Percentiles rank a stretch among this genome's conserved stretches.
Conservation (phyloP, 208 protist genomes). For the Lotmaria passim region DNA sequence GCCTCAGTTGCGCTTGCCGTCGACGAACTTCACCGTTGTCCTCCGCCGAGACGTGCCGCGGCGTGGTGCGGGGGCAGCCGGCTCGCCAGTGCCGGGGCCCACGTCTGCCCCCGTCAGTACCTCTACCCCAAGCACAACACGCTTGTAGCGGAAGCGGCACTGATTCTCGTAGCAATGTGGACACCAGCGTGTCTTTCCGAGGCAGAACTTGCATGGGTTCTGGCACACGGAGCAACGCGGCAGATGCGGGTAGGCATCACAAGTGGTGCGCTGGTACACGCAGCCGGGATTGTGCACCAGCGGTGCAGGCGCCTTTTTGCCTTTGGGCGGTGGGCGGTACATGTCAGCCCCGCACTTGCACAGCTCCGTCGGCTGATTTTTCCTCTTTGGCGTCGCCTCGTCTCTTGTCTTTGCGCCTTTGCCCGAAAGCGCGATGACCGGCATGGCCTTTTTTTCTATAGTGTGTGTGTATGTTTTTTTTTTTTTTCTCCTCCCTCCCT, state of each 20-base stretch:
- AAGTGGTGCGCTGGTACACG: slow-evolving; percentile 82
- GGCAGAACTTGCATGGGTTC: slow-evolving; percentile 76
- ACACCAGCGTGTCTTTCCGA: slow-evolving; percentile 80
- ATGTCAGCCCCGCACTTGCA: slow-evolving; percentile 87
- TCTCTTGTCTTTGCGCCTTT: slow-evolving; percentile 49
- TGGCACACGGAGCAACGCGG: slow-evolving; percentile 74
- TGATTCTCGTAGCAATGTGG: slow-evolving; percentile 88
- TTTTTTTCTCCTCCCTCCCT: slow-evolving; percentile 2
- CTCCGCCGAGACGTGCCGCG: slow-evolving; percentile 15
- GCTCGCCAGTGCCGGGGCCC: slow-evolving; percentile 19
- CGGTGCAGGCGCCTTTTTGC: slow-evolving; percentile 58
- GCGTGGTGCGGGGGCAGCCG: neutral
- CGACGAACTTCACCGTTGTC: slow-evolving; percentile 28
- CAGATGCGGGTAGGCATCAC: slow-evolving; percentile 82
- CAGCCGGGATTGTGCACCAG: slow-evolving; percentile 76
- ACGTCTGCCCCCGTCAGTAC: slow-evolving; percentile 22
- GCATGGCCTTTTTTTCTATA: slow-evolving; percentile 11
- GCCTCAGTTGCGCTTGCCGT: slow-evolving; percentile 20
- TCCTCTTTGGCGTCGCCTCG: slow-evolving; percentile 63
- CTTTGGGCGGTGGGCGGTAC: slow-evolving; percentile 82
- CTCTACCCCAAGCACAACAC: slow-evolving; percentile 73
- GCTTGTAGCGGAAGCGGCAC: slow-evolving; percentile 77
- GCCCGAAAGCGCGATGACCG: slow-evolving; percentile 2
- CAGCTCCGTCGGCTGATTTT: slow-evolving; percentile 69
- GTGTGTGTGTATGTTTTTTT: slow-evolving; percentile 1